These are phyloP conservation scores for Vaccinium darrowii DNA, from an alignment of 148 eudicot genomes.

Conservation along the genomic window DNA sequence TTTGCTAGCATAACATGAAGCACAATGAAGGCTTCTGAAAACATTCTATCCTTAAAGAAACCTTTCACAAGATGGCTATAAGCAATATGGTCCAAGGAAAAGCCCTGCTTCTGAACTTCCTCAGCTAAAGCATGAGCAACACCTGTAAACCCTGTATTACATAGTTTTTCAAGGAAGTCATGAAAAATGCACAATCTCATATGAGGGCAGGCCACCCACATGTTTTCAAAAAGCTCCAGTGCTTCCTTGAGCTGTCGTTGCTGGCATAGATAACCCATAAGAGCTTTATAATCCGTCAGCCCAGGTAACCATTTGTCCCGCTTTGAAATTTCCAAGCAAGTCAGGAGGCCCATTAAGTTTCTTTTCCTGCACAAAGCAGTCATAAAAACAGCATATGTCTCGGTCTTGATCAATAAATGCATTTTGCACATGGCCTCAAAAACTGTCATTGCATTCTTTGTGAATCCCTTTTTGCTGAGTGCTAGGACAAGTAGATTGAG, in stretches of 20 bases:
- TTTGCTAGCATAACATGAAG: constrained; percentile 34
- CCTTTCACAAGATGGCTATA: constrained; percentile 53
- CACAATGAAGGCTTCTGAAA: constrained; percentile 39
- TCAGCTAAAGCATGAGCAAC: constrained; percentile 38
- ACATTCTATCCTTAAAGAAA: constrained; percentile 46
- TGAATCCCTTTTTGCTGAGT: constrained; percentile 45
- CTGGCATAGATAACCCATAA: constrained; percentile 40
- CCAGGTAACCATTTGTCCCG: constrained; percentile 49
- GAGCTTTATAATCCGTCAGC: constrained; percentile 27
- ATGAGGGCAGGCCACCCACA: constrained; percentile 33
- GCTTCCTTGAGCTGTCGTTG: constrained; percentile 44
- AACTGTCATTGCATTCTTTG: constrained; percentile 34
- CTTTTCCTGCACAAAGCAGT: constrained; percentile 44
- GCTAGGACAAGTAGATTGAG: constrained; percentile 48
- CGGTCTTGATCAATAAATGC: constrained; percentile 27
- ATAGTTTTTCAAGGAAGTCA: constrained; percentile 46
- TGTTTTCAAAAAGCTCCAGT: constrained; percentile 47
- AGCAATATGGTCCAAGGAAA: constrained; percentile 30
- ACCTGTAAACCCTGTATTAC: constrained; percentile 44
- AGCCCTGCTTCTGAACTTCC: constrained; percentile 37
- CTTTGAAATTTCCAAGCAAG: constrained; percentile 36
- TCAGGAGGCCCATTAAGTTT: constrained; percentile 25
- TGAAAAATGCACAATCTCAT: constrained; percentile 32
- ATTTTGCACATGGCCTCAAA: constrained; percentile 45
- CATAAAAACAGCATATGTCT: constrained; percentile 45